phyloP scores from a whole-genome alignment of 2,329 filamentous ascomycete species.

The Monilinia fructigena region DNA sequence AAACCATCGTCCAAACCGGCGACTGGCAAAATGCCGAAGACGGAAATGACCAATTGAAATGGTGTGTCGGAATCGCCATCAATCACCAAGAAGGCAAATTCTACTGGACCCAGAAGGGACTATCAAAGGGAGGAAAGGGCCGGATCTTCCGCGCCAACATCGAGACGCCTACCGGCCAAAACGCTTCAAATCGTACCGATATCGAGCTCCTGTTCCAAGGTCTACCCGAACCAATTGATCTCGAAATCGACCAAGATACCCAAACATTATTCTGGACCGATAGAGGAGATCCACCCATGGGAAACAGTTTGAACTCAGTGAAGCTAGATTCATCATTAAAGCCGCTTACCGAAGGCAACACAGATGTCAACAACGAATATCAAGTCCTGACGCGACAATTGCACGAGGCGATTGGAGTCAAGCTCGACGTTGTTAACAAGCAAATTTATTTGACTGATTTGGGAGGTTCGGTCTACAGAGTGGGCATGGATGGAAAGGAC shows the following conservation, averaged over 20 bases:
- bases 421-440: conserved; percentile 42
- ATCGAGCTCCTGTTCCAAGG: conserved; percentile 40
- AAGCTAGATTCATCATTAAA: conserved; percentile 10
- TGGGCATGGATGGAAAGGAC: conserved; percentile 38
- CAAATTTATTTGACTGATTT: conserved; percentile 45
- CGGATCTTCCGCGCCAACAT: conserved; percentile 53
- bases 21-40: conserved; percentile 23
- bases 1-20: conserved; percentile 38
- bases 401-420: conserved; percentile 50
- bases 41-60: conserved; percentile 37
- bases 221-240: conserved; percentile 57
- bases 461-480: conserved; percentile 43
- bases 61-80: conserved; percentile 58
- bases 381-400: conserved; percentile 42
- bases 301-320: conserved; percentile 52
- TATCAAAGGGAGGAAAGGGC: conserved; percentile 50
- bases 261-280: conserved; percentile 59
- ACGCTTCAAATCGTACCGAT: conserved; percentile 22
- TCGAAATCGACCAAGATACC: conserved; percentile 51
- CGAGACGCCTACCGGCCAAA: conserved; percentile 40
- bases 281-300: conserved; percentile 54
- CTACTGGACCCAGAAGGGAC: conserved; percentile 62
- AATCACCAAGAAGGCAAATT: conserved; percentile 46
- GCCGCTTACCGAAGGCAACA: conserved; percentile 2
- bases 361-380: conserved; percentile 23